A percentile compares a stretch with the other conserved stretches of the same genome.
These are phyloP conservation scores for Chimonanthus salicifolius DNA, from an alignment of 164 flowering plant species.

Conservation along the genomic window DNA sequence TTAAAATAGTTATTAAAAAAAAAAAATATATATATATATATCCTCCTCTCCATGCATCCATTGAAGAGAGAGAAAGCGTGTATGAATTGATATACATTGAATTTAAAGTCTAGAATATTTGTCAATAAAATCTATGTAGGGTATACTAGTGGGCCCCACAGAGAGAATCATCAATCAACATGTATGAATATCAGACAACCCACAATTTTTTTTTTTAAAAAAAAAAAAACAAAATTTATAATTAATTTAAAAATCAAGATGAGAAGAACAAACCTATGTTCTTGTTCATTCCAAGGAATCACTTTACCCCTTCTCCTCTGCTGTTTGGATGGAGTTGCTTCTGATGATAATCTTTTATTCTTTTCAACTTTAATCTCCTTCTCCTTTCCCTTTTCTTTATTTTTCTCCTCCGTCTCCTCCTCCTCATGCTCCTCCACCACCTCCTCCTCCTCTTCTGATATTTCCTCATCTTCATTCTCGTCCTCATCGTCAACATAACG, in stretches of 20 bases:
- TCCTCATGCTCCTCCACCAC: constrained; percentile 12
- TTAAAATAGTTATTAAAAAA: too few species aligned
- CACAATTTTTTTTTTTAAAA: too few species aligned
- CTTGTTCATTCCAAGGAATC: constrained; percentile 34
- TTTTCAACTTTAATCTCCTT: constrained; percentile 10
- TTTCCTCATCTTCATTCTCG: constrained; percentile 4
- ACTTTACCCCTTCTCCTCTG: neutral
- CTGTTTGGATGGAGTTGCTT: neutral
- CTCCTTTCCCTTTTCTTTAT: neutral
- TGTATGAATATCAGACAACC: too few species aligned
- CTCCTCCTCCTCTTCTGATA: neutral
- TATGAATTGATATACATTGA: too few species aligned
- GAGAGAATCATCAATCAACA: too few species aligned
- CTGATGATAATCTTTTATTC: neutral
- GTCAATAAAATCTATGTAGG: too few species aligned
- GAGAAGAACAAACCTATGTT: constrained; percentile 24
- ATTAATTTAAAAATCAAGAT: neutral
- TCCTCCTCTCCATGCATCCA: too few species aligned
- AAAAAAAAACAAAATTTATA: too few species aligned
- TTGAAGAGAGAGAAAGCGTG: too few species aligned
- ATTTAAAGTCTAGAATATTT: too few species aligned
- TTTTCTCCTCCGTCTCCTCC: constrained; percentile 4
- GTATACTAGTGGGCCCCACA: too few species aligned
- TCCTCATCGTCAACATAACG: constrained; percentile 1
- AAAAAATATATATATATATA: too few species aligned